Percentiles rank a stretch among this genome's conserved stretches.
Conservation (phyloP, 192 early-diverging fungal genomes). For the Chytriomyces confervae region DNA sequence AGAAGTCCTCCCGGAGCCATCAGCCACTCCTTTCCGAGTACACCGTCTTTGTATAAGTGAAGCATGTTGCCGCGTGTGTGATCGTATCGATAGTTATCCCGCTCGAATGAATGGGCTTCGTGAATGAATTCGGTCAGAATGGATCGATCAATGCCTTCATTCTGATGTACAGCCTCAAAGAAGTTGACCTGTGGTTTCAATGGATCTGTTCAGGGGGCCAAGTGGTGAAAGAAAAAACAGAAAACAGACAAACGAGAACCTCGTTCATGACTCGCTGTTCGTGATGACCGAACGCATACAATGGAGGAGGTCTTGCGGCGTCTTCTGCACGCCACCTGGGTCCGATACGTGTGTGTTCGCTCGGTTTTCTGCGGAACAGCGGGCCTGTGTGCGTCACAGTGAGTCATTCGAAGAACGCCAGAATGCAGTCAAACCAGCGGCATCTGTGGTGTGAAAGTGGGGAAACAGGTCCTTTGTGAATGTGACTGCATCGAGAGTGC, state of each 20-base stretch:
- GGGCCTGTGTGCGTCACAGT: neutral
- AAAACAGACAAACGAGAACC: neutral
- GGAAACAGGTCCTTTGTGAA: neutral
- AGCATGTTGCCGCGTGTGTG: conserved; percentile 14
- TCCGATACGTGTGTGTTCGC: neutral
- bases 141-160: conserved; percentile 21
- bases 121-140: conserved; percentile 1
- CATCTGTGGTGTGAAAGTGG: neutral
- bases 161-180: conserved; percentile 22
- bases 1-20: conserved; percentile 20
- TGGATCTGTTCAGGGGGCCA: neutral
- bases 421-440: neutral
- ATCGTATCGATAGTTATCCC: conserved; percentile 7
- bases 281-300: neutral
- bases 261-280: neutral
- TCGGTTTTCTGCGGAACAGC: neutral
- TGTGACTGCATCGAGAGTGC: neutral
- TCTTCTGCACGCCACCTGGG: neutral
- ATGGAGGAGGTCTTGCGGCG: neutral
- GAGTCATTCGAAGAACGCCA: neutral
- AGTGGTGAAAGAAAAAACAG: neutral
- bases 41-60: neutral
- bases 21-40: neutral
- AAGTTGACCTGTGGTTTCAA: conserved; percentile 23
- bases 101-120: conserved; percentile 3